These are phyloP conservation scores for Botrytis squamosa DNA, from an alignment of 2,329 filamentous ascomycete species.

Conservation along the genomic window DNA sequence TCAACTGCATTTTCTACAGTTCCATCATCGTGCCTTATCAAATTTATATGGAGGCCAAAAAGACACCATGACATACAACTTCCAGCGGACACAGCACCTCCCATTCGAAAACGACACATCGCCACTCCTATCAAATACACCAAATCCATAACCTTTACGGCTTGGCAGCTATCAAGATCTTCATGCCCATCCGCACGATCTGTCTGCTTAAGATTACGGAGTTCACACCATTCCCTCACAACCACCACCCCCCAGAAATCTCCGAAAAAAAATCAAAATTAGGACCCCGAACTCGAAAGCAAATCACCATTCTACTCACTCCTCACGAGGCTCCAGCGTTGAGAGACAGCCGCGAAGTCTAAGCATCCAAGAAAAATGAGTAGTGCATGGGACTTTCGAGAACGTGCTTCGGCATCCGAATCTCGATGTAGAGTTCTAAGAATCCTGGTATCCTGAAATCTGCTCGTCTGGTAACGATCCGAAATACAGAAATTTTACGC, in stretches of 20 bases:
- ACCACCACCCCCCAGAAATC: no score
- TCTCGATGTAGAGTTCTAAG: rapidly evolving
- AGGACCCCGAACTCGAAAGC: background rate
- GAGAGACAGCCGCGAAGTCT: background rate
- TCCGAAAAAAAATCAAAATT: background rate
- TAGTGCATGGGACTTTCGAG: no score
- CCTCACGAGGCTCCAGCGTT: rapidly evolving
- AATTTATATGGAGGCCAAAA: background rate
- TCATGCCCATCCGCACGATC: background rate
- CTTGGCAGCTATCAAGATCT: rapidly evolving
- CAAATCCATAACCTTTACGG: rapidly evolving
- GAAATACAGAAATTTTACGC: rapidly evolving
- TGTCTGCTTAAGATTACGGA: background rate
- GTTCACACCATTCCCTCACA: background rate
- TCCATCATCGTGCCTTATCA: rapidly evolving
- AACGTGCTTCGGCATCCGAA: no score
- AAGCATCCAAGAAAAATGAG: background rate
- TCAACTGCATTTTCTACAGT: rapidly evolving
- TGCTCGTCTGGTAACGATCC: background rate
- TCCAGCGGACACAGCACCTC: background rate
- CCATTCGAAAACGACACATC: background rate
- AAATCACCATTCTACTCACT: background rate
- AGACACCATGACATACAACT: background rate
- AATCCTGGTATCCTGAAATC: background rate
- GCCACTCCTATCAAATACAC: background rate